Conservation (phyloP, 495 filamentous ascomycete genomes). For the Hyaloscypha hepaticicola region DNA sequence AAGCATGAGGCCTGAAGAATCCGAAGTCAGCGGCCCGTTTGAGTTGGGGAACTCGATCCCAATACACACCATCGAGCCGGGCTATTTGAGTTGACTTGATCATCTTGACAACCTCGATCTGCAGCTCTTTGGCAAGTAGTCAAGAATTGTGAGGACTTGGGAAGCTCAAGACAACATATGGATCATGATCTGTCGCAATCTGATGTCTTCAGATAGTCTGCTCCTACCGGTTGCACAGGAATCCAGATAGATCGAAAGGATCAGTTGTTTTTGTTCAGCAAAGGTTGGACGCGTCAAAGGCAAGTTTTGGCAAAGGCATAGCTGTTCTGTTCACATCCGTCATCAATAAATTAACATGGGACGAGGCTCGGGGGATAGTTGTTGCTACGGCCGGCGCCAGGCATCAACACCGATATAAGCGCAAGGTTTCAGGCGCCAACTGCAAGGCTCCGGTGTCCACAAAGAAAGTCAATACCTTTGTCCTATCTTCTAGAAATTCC, state of each 20-base stretch:
- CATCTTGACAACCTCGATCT: conserved; percentile 52
- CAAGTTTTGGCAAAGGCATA: neutral
- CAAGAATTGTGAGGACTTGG: conserved; percentile 7
- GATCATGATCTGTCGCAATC: conserved; percentile 40
- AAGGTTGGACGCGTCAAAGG: neutral
- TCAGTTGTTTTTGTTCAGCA: neutral
- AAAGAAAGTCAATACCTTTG: neutral
- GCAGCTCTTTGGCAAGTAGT: conserved; percentile 13
- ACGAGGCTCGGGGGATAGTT: neutral
- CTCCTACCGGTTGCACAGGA: neutral
- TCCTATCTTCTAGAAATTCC: neutral
- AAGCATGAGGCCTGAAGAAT: conserved; percentile 74
- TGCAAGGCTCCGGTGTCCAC: neutral
- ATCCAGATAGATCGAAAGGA: neutral
- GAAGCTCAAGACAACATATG: conserved; percentile 8
- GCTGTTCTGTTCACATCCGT: conserved; percentile 2
- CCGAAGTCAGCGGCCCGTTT: conserved; percentile 12
- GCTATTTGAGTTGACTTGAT: conserved; percentile 94
- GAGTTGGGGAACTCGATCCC: neutral
- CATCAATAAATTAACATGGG: neutral
- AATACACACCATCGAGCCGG: conserved; percentile 76
- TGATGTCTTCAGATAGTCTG: neutral
- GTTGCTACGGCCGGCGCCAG: conserved; percentile 1
- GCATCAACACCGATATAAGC: neutral
- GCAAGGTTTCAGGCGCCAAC: neutral